These are phyloP conservation scores for Aspergillus puulaauensis DNA, from an alignment of 2,329 filamentous ascomycete genomes.

Conservation along the genomic window DNA sequence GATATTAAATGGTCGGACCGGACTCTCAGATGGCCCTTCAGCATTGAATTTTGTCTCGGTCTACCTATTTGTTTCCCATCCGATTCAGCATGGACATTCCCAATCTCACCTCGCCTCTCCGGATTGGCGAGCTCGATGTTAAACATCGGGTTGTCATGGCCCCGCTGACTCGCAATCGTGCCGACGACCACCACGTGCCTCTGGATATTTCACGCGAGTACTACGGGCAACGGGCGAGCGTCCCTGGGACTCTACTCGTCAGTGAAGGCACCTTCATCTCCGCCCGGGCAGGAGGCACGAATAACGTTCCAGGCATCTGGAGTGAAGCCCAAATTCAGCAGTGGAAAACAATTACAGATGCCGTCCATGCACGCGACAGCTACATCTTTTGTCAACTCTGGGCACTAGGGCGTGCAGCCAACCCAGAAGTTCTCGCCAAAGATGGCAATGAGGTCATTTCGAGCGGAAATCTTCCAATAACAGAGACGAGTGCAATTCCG, in stretches of 20 bases:
- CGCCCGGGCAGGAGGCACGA: not conserved
- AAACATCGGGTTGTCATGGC: conserved; percentile 52
- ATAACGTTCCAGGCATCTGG: conserved; percentile 54
- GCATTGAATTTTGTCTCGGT: not conserved
- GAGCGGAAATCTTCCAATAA: too few relatives aligned
- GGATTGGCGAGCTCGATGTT: conserved; percentile 38
- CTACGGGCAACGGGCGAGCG: conserved; percentile 53
- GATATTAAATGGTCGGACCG: too few relatives aligned
- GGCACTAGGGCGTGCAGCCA: conserved; percentile 56
- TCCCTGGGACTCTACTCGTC: conserved; percentile 57
- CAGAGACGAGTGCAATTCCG: conserved; percentile 15
- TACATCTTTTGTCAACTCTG: conserved; percentile 63
- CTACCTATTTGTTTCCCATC: conserved; percentile 5
- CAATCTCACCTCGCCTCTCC: conserved; percentile 28
- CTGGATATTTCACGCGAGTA: conserved; percentile 31
- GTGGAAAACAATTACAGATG: conserved; percentile 62
- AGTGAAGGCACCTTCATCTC: conserved; percentile 55
- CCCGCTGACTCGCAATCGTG: conserved; percentile 54
- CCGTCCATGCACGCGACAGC: conserved; percentile 60
- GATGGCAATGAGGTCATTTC: conserved; percentile 19
- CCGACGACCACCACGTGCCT: conserved; percentile 49
- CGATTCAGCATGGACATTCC: not conserved
- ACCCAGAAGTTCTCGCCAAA: conserved; percentile 25
- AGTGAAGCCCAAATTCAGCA: conserved; percentile 52
- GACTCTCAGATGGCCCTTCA: too few relatives aligned